Percentiles rank a stretch among this genome's conserved stretches.
Evolutionary conservation across 805 yeast species (phyloP).

Genomic region (Clavispora asparagi): DNA sequence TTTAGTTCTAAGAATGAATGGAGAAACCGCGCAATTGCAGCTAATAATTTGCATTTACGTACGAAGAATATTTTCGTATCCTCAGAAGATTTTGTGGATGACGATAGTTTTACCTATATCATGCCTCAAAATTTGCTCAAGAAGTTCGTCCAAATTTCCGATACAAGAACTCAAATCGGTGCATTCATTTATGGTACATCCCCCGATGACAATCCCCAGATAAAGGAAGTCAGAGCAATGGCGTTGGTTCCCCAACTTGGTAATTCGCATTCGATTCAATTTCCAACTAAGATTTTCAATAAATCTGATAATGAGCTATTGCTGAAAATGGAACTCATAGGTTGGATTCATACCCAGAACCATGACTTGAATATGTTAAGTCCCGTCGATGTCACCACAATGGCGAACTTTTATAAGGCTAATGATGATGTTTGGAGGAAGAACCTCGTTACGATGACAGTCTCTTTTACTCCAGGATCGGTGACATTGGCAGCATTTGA

Average conservation of each 20-base stretch:
- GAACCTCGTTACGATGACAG: constrained; percentile 53
- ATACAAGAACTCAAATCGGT: constrained; percentile 75
- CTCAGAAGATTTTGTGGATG: constrained; percentile 47
- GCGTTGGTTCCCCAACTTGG: constrained; percentile 90
- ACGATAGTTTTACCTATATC: constrained; percentile 59
- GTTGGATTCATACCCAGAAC: constrained; percentile 91
- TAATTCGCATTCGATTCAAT: constrained; percentile 55
- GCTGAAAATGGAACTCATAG: constrained; percentile 65
- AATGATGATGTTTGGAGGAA: constrained; percentile 34
- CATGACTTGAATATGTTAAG: constrained; percentile 59
- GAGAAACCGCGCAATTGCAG: constrained; percentile 81
- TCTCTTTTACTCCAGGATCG: constrained; percentile 78
- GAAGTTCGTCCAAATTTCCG: constrained; percentile 76
- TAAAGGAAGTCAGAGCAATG: constrained; percentile 72
- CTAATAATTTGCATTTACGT: constrained; percentile 67
- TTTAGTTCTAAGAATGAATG: constrained; percentile 86
- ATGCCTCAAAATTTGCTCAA: constrained; percentile 78
- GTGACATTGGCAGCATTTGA: constrained; percentile 67
- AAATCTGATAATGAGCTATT: constrained; percentile 29
- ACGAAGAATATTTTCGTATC: constrained; percentile 67
- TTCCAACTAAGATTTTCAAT: constrained; percentile 46
- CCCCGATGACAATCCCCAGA: constrained; percentile 62
- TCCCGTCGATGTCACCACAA: constrained; percentile 66
- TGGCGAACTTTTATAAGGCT: constrained; percentile 37
- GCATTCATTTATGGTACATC: constrained; percentile 78